These are phyloP conservation scores for Kernera saxatilis DNA, from an alignment of 345 rosid genomes.

Conservation along the genomic window DNA sequence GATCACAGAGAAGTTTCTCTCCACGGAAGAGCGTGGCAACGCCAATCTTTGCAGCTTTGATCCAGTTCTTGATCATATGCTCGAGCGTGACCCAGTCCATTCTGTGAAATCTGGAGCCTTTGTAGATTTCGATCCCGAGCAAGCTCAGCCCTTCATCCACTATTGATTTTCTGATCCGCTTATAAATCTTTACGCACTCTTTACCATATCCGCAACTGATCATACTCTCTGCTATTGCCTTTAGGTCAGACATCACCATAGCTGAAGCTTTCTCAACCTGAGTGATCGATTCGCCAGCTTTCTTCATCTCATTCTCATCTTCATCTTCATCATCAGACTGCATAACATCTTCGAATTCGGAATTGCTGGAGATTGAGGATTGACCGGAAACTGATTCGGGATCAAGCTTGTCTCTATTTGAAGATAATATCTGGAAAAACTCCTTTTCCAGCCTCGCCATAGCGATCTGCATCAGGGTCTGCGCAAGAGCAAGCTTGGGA, in stretches of 20 bases:
- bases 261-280: constrained; percentile 38
- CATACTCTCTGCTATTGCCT: constrained; percentile 74
- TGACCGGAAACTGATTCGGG: constrained; percentile 49
- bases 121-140: constrained; percentile 51
- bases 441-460: constrained; percentile 65
- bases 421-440: constrained; percentile 41
- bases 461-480: constrained; percentile 60
- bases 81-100: constrained; percentile 54
- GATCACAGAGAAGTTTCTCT: constrained; percentile 64
- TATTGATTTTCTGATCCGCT: constrained; percentile 48
- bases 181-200: constrained; percentile 62
- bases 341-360: constrained; percentile 22
- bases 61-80: constrained; percentile 58
- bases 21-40: constrained; percentile 54
- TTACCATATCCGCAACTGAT: constrained; percentile 63
- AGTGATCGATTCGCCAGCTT: constrained; percentile 33
- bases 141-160: constrained; percentile 60
- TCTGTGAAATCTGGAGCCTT: constrained; percentile 44
- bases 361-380: constrained; percentile 42
- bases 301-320: constrained; percentile 27
- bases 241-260: constrained; percentile 51
- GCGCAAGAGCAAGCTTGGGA: constrained; percentile 47
- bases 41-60: constrained; percentile 49
- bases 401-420: constrained; percentile 41
- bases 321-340: constrained; percentile 26